Evolutionary conservation across 768 basidiomycete genomes (phyloP).

Genomic region (Galerina marginata): DNA sequence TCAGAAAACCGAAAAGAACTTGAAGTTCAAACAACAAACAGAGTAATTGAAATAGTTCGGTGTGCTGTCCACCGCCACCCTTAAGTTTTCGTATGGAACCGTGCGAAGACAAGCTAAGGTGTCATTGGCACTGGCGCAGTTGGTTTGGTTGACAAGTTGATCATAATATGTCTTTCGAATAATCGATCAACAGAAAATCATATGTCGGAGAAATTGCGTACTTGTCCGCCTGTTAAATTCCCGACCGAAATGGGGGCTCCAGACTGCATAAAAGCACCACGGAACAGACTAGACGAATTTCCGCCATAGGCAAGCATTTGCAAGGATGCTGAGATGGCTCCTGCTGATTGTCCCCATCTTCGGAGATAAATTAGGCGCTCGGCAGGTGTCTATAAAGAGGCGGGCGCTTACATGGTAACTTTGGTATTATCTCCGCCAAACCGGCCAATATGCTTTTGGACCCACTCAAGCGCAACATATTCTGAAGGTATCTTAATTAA

Average conservation of each 20-base stretch:
- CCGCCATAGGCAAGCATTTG: slow-evolving; percentile 42
- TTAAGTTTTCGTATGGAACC: slow-evolving; percentile 41
- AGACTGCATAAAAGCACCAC: slow-evolving; percentile 37
- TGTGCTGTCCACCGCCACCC: slow-evolving; percentile 48
- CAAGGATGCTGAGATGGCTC: slow-evolving; percentile 46
- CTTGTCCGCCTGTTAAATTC: slow-evolving; percentile 30
- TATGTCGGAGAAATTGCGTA: not conserved
- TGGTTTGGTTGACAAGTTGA: slow-evolving; percentile 44
- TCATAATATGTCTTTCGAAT: slow-evolving; percentile 45
- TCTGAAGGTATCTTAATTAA: slow-evolving; percentile 20
- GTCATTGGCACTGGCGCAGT: slow-evolving; percentile 43
- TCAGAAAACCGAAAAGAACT: slow-evolving; percentile 37
- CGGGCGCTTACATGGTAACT: slow-evolving; percentile 43
- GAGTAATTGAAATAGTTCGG: slow-evolving; percentile 41
- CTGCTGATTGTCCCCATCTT: slow-evolving; percentile 52
- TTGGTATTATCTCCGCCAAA: slow-evolving; percentile 62
- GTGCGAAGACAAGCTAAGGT: slow-evolving; percentile 51
- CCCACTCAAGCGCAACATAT: slow-evolving; percentile 57
- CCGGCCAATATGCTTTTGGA: slow-evolving; percentile 54
- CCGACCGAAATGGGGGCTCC: slow-evolving; percentile 29
- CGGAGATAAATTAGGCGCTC: not conserved
- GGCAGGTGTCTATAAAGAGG: not conserved
- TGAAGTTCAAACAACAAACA: not conserved
- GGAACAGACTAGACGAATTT: slow-evolving; percentile 38
- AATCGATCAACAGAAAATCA: not conserved